phyloP scores from a whole-genome alignment of 345 rosid genomes.

The Syzygium grande region DNA sequence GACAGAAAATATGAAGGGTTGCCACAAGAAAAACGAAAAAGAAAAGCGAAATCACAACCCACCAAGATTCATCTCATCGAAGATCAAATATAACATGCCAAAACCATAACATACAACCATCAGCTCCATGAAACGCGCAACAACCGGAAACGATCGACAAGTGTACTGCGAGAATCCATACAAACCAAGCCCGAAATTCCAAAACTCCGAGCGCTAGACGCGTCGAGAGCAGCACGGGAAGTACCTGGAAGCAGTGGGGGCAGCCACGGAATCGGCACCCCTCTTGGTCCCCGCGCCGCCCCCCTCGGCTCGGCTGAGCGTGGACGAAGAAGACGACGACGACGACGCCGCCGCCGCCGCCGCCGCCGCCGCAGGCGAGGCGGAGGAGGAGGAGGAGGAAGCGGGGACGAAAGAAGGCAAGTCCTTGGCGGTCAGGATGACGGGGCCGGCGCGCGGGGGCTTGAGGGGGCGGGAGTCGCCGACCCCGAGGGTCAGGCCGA shows the following conservation, averaged over 20 bases:
- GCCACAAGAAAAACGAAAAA: neutral
- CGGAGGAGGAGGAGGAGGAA: neutral
- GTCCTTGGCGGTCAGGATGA: constrained; percentile 50
- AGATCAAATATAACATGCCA: neutral
- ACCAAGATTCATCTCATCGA: neutral
- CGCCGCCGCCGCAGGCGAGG: neutral
- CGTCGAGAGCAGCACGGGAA: neutral
- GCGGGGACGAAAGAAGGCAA: constrained; percentile 26
- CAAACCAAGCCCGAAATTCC: neutral
- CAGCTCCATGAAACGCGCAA: neutral
- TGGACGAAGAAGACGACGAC: constrained; percentile 45
- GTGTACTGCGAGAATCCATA: neutral
- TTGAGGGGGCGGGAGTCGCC: constrained; percentile 3
- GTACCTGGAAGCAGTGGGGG: constrained; percentile 44
- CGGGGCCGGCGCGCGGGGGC: constrained; percentile 18
- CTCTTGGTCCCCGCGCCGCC: constrained; percentile 54
- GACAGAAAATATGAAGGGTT: neutral
- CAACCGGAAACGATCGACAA: neutral
- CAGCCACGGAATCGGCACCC: constrained; percentile 57
- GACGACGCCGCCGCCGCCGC: constrained; percentile 7
- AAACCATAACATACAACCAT: neutral
- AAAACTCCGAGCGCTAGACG: neutral
- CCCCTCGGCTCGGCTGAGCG: constrained; percentile 32
- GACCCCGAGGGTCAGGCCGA: constrained; percentile 15
- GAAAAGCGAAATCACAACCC: neutral